Base-by-base conservation (phyloP, 2,329 filamentous ascomycete species). In the Neurospora sp. region DNA sequence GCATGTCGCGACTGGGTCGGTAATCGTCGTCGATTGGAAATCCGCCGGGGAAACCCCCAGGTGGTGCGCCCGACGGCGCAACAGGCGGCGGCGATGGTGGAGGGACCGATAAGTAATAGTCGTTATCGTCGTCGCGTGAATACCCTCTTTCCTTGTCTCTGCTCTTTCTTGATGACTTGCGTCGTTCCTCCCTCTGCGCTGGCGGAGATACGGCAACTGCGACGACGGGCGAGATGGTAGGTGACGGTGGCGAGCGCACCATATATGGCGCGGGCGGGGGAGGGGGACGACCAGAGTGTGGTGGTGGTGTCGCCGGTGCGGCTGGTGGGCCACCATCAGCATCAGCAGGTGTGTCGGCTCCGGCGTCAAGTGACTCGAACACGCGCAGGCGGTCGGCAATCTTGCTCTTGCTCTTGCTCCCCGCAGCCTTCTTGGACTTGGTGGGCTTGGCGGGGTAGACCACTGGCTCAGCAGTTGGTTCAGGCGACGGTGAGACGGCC, bases 301-400 rank as follows among this genome's bases (percentile, higher is more conserved):
- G 52, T 62, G 52, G 52, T 38, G 68, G 68, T 58, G 68, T 66
- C 33, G 68, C 36, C 9, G 52, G 67, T 62, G 66, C 39, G 36
- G 68, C 38, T 38, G 43, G 36, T 10, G 68, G 52, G 8, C 28
- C 52, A 62, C 52, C 52, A 36, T 62, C 52, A 36, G 52, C 23
- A 62, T 62, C 52, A 62, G 52, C 52, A 62, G 23, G 52, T 62
- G 52, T 62, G 66, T 69, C 68, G 23, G 79, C 52, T 17, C 52
- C 77, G 72, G 84, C 80, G 68, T 81, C 77, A 68, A 77, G 73
- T 68, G 81, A 75, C 78, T 89, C 85, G 75, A 89, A 89, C 38
- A 84, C 83, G 78, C 83, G 87, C 72, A 88, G 82, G 75, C 81
- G 84, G 76, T 89, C 85, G 70, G 86, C 83, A 76, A 89, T 84